Evolutionary conservation across 208 protist species (phyloP).

Genomic region (Leishmania tropica): DNA sequence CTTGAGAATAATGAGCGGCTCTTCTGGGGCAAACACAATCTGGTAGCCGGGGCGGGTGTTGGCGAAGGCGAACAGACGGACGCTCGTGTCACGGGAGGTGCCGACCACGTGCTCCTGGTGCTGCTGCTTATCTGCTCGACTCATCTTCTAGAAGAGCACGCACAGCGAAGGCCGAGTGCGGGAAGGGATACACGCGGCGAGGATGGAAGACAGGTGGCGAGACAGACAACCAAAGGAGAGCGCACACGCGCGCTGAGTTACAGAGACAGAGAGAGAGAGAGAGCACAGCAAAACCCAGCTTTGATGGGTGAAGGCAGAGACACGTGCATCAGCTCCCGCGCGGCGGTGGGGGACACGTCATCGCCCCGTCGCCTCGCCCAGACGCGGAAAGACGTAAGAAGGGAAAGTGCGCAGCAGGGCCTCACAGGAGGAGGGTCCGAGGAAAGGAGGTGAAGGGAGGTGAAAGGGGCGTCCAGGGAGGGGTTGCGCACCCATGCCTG

Average conservation of each 20-base stretch:
- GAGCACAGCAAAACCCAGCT: neutral
- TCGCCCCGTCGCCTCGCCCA: neutral
- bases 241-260: neutral
- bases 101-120: constrained; percentile 65
- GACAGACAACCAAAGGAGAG: no score
- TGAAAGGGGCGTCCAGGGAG: neutral
- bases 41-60: constrained; percentile 69
- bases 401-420: neutral
- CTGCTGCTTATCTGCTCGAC: constrained; percentile 68
- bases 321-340: neutral
- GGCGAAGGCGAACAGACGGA: constrained; percentile 79
- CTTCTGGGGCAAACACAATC: constrained; percentile 73
- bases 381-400: neutral
- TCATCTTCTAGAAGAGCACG: constrained; percentile 34
- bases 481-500: neutral
- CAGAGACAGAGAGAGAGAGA: neutral
- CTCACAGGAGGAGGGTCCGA: neutral
- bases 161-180: neutral
- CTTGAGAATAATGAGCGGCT: constrained; percentile 76
- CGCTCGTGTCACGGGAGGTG: constrained; percentile 54
- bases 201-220: neutral
- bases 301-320: neutral
- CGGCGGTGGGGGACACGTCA: neutral
- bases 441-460: neutral
- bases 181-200: neutral